Conservation (phyloP, 2,329 filamentous ascomycete genomes). For the Teratosphaeria epicoccoides region DNA sequence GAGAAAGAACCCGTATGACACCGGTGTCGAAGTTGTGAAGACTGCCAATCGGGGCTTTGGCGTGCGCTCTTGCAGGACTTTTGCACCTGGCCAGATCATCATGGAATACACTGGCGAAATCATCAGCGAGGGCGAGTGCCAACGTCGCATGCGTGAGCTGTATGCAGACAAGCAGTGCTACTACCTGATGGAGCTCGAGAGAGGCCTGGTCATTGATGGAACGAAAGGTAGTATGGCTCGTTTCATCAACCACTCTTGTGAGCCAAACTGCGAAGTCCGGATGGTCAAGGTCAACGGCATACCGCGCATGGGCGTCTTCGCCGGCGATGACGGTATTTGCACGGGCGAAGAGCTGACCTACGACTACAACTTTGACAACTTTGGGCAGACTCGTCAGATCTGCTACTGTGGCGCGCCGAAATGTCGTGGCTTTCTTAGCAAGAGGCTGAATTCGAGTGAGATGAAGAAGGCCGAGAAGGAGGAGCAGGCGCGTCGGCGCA, state of each 20-base stretch:
- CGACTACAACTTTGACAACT: slow-evolving; percentile 63
- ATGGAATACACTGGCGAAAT: slow-evolving; percentile 98
- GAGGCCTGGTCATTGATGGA: slow-evolving; percentile 97
- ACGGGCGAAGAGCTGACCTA: slow-evolving; percentile 95
- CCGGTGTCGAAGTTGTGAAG: slow-evolving; percentile 91
- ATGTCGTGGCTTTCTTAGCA: slow-evolving; percentile 49
- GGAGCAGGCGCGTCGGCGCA: slow-evolving; percentile 17
- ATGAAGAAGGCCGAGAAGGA: slow-evolving; percentile 20
- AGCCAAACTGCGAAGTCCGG: slow-evolving; percentile 67
- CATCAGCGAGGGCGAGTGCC: slow-evolving; percentile 87
- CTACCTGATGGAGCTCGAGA: slow-evolving; percentile 97
- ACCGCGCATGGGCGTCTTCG: slow-evolving; percentile 93
- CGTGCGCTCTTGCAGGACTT: slow-evolving; percentile 80
- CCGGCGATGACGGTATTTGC: slow-evolving; percentile 78
- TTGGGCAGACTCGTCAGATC: slow-evolving; percentile 34
- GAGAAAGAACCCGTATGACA: slow-evolving; percentile 69
- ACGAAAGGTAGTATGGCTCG: slow-evolving; percentile 91
- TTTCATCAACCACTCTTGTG: slow-evolving; percentile 96
- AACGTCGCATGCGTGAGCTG: slow-evolving; percentile 80
- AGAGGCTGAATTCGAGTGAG: slow-evolving; percentile 22
- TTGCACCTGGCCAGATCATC: slow-evolving; percentile 84
- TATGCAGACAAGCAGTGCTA: slow-evolving; percentile 98
- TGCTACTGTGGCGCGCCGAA: slow-evolving; percentile 52
- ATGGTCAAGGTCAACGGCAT: slow-evolving; percentile 96
- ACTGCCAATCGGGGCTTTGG: slow-evolving; percentile 82